Evolutionary conservation across 2,329 filamentous ascomycete genomes (phyloP).

Genomic region (Fusarium multiceps): DNA sequence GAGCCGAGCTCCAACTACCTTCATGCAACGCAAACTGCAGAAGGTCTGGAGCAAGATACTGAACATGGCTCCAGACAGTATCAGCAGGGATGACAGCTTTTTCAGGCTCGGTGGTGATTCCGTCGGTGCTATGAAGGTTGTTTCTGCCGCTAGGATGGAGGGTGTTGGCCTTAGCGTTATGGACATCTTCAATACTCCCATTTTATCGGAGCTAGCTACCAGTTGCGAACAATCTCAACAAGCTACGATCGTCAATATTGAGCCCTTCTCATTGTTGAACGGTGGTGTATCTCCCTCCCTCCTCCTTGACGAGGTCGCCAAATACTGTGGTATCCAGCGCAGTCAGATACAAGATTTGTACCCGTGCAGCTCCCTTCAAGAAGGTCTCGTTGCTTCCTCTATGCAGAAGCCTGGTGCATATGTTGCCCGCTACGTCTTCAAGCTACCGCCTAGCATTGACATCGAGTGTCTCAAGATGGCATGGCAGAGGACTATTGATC

Average conservation of each 20-base stretch:
- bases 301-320: conserved; percentile 23
- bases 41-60: conserved; percentile 24
- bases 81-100: conserved; percentile 52
- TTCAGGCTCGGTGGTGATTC: conserved; percentile 57
- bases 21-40: conserved; percentile 52
- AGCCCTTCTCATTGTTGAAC: conserved; percentile 13
- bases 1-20: conserved; percentile 50
- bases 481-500: conserved; percentile 36
- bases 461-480: conserved; percentile 30
- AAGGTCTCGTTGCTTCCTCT: conserved; percentile 33
- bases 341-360: conserved; percentile 30
- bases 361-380: conserved; percentile 35
- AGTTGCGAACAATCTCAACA: not conserved
- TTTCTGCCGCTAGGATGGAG: conserved; percentile 28
- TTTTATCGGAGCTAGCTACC: conserved; percentile 26
- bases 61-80: not conserved
- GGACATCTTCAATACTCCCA: conserved; percentile 23
- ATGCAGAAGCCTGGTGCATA: conserved; percentile 38
- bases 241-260: not conserved
- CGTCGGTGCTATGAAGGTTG: conserved; percentile 44
- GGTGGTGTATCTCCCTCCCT: not conserved
- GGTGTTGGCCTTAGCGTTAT: conserved; percentile 26
- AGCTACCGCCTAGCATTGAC: conserved; percentile 16
- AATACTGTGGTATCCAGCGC: conserved; percentile 13
- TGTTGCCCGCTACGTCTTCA: conserved; percentile 34